Percentiles rank a stretch among this genome's conserved stretches.
Evolutionary conservation across 1,284 basidiomycete genomes (phyloP).

Genomic region (Leccinum cinnamomeum): DNA sequence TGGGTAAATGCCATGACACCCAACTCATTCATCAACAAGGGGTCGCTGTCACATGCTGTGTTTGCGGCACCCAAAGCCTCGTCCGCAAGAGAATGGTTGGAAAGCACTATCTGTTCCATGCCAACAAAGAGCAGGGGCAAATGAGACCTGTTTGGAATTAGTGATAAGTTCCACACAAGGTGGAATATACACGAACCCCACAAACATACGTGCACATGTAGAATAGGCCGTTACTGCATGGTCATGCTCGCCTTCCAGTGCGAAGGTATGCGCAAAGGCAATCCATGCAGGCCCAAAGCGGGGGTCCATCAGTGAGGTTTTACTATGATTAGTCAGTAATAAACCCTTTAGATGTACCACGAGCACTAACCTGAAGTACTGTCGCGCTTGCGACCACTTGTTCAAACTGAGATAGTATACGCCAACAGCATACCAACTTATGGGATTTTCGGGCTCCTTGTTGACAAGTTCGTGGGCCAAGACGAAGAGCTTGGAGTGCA

Average conservation of each 20-base stretch:
- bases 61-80: constrained; percentile 85
- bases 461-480: constrained; percentile 96
- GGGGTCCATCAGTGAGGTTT: constrained; percentile 96
- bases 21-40: constrained; percentile 87
- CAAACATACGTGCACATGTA: constrained; percentile 92
- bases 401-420: constrained; percentile 91
- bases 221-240: constrained; percentile 98
- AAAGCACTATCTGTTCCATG: constrained; percentile 95
- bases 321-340: constrained; percentile 48
- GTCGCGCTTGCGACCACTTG: constrained; percentile 86
- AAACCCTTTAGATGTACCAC: not conserved
- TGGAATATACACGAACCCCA: constrained; percentile 59
- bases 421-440: constrained; percentile 98
- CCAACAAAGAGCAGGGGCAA: constrained; percentile 94
- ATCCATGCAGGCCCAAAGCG: constrained; percentile 97
- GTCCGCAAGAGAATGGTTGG: constrained; percentile 79
- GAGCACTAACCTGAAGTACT: constrained; percentile 80
- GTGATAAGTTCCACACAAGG: constrained; percentile 1
- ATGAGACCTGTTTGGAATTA: constrained; percentile 65
- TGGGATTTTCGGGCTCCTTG: constrained; percentile 86
- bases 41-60: constrained; percentile 82
- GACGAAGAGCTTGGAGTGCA: constrained; percentile 92
- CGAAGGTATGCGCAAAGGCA: constrained; percentile 96
- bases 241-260: constrained; percentile 96
- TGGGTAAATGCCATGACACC: constrained; percentile 92